Base-by-base conservation (phyloP, 129 eudicot species). In the Arctium lappa region DNA sequence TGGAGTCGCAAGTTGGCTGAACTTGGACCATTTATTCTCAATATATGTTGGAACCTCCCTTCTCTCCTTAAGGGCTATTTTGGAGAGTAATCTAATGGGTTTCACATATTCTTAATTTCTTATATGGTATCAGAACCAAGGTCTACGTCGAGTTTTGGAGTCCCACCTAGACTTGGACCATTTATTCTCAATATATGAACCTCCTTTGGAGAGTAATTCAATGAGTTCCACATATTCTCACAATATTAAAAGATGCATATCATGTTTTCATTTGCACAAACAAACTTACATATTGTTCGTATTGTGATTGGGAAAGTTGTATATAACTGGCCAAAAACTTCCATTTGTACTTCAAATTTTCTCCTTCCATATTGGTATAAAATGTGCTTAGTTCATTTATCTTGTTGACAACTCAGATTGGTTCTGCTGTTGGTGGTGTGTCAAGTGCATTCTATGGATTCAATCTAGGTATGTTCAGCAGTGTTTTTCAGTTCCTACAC, bases 341-440 rank as follows among this genome's bases (percentile, higher is more conserved):
- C 37, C 38, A 22, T 16, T 56, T 6, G 10, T 63, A 73, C 8
- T n/a, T 60, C 27, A 40, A 37, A 1, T 29, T 75, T 48, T 60
- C 9, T 39, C 18, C 16, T 74, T 62, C 36, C 6, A 5, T 66
- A 31, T 44, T 18, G 38, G 38, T 15, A 39, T 81, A 27, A 27
- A 15, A 8, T 48, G 22, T 48, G 8, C 63, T 60, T 73, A 60
- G 62, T 72, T 32, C 30, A 38, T 50, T 36, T 34, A 27, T 33
- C 4, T 68, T 75, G 31, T n/a, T 78, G 7, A 13, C 11, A 32
- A 48, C 16, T 32, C 75, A 94, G 98, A 94, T 94, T 87, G 98
- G 98, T 65, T 87, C 98, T 83, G 98, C 98, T 53, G 95, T 94
- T 82, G 98, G 98, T 38, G 98, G 98, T 29, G 90, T 88, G 13